Percentiles rank a stretch among this genome's conserved stretches.
phyloP scores from a whole-genome alignment of 139 green algal species.

The Chlamydomonas sp. region DNA sequence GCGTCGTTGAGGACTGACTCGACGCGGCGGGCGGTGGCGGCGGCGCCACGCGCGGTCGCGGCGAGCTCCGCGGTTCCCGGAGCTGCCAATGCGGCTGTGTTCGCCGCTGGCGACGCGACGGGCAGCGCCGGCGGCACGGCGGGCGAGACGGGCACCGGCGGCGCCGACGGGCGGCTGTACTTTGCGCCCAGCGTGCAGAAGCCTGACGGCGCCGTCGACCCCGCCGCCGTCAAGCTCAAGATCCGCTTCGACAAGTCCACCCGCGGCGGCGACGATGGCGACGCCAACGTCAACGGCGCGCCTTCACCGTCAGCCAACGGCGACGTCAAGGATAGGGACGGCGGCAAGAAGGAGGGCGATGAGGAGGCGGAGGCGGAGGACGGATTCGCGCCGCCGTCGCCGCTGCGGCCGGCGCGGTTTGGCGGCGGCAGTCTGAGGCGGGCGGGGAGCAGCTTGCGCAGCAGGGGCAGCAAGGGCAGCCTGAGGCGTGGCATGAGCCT shows the following conservation, averaged over 20 bases:
- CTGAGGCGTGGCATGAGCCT: neutral
- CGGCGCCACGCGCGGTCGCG: neutral
- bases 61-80: too few species aligned
- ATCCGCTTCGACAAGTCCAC: too few species aligned
- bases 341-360: too few species aligned
- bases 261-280: neutral
- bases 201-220: too few species aligned
- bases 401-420: neutral
- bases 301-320: too few species aligned
- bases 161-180: neutral
- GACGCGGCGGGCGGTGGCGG: neutral
- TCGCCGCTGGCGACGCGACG: too few species aligned
- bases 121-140: constrained; percentile 5
- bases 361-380: too few species aligned
- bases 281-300: neutral
- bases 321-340: too few species aligned
- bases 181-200: neutral
- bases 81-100: neutral
- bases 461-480: neutral
- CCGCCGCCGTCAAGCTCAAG: too few species aligned
- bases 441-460: neutral
- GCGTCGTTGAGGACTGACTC: too few species aligned
- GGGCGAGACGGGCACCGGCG: neutral
- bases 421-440: neutral
- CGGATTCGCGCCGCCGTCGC: too few species aligned